These are phyloP conservation scores for Arthrobotrys pseudoclavata DNA, from an alignment of 2,329 filamentous ascomycete genomes.

Conservation along the genomic window DNA sequence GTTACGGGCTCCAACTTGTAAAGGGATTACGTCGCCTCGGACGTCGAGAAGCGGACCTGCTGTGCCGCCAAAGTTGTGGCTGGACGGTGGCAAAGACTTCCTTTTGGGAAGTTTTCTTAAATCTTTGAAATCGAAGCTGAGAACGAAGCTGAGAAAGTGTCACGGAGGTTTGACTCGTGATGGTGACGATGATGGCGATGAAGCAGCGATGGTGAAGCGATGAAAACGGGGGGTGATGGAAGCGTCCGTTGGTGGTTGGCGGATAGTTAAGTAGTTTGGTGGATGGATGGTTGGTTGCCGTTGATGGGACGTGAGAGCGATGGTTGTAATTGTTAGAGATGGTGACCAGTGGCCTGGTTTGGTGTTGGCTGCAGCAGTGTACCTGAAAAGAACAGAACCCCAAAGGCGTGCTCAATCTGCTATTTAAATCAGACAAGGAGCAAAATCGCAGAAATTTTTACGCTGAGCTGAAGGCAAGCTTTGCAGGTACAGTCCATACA, in stretches of 20 bases:
- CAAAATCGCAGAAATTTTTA: constrained; percentile 4
- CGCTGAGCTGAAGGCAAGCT: constrained; percentile 8
- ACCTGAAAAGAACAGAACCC: background rate
- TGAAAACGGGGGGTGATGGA: constrained; percentile 8
- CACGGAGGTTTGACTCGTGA: constrained; percentile 25
- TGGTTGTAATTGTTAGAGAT: background rate
- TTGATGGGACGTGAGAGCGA: constrained; percentile 1
- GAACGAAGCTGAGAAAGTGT: background rate
- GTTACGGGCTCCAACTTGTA: constrained; percentile 58
- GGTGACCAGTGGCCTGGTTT: background rate
- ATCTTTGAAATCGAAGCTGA: background rate
- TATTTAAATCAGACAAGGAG: constrained; percentile 20
- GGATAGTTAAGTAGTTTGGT: no score
- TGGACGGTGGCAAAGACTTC: constrained; percentile 10
- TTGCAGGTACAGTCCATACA: background rate
- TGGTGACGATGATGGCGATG: constrained; percentile 6
- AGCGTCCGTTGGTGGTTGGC: constrained; percentile 13
- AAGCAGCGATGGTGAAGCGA: constrained; percentile 12
- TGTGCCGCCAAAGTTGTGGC: constrained; percentile 22
- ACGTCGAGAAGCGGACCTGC: constrained; percentile 25
- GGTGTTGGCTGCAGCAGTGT: background rate
- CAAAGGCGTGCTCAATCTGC: constrained; percentile 1
- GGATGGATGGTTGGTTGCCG: constrained; percentile 1
- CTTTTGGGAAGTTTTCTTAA: background rate
- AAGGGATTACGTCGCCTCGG: constrained; percentile 35